phyloP scores from a whole-genome alignment of 495 filamentous ascomycete genomes.

The Hypoxylon trugodes region DNA sequence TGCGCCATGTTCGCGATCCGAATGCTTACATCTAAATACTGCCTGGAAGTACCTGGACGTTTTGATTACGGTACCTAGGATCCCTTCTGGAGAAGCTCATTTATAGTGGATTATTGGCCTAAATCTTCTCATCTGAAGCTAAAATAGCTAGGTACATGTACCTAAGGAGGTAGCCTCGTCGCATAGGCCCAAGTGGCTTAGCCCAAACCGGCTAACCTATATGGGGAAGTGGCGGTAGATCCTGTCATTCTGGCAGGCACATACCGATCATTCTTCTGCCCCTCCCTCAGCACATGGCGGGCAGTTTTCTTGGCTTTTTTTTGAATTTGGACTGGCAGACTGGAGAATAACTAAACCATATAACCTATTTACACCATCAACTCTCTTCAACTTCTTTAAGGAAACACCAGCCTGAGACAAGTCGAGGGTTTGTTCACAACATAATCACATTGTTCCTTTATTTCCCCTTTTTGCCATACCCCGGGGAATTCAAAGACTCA shows the following conservation, averaged over 20 bases:
- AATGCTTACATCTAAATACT: constrained; percentile 5
- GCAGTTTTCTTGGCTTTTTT: not conserved
- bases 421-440: no score
- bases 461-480: not conserved
- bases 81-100: constrained; percentile 9
- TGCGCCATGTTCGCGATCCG: not conserved
- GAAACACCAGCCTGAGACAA: not conserved
- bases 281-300: constrained; percentile 20
- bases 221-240: constrained; percentile 23
- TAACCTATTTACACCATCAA: no score
- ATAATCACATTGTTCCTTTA: no score
- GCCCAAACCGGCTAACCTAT: constrained; percentile 6
- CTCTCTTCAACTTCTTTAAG: no score
- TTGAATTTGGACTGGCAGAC: no score
- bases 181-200: constrained; percentile 29
- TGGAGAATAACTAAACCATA: no score
- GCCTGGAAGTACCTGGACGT: no score
- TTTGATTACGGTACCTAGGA: not conserved
- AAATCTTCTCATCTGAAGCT: no score
- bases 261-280: not conserved
- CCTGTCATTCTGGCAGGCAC: not conserved
- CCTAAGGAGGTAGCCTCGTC: no score
- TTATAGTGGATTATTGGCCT: no score
- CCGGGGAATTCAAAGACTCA: no score
- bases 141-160: no score